Evolutionary conservation across 169 alveolate species (phyloP).

Genomic region (Eimeria praecox): DNA sequence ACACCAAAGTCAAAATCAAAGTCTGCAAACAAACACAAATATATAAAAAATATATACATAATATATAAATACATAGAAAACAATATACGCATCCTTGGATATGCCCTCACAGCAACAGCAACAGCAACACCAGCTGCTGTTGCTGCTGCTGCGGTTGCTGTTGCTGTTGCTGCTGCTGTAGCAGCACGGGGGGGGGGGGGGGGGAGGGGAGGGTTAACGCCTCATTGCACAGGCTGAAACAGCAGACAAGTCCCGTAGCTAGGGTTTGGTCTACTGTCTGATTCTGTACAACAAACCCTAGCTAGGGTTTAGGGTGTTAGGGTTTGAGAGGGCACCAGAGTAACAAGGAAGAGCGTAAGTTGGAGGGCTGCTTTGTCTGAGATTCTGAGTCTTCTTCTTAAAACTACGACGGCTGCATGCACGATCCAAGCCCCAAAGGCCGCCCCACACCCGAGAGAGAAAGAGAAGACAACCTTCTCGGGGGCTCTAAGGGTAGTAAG

Average conservation of each 20-base stretch:
- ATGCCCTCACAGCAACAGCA: too few relatives aligned
- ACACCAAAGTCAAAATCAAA: constrained; percentile 3
- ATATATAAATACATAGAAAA: too few relatives aligned
- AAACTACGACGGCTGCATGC: constrained; percentile 16
- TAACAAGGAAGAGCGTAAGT: background rate
- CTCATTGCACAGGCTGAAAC: too few relatives aligned
- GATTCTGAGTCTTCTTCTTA: background rate
- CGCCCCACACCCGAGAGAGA: constrained; percentile 7
- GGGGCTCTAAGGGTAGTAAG: background rate
- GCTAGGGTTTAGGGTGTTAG: background rate
- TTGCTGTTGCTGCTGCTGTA: too few relatives aligned
- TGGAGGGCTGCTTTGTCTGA: background rate
- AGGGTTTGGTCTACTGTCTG: too few relatives aligned
- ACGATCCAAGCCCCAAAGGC: constrained; percentile 16
- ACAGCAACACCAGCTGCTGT: too few relatives aligned
- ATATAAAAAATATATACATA: too few relatives aligned
- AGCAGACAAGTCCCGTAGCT: too few relatives aligned
- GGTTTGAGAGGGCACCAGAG: background rate
- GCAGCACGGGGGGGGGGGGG: too few relatives aligned
- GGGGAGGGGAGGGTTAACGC: too few relatives aligned
- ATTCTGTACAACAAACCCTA: background rate
- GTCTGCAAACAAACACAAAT: background rate
- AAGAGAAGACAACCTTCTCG: background rate
- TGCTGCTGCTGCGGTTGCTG: too few relatives aligned
- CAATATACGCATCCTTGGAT: too few relatives aligned